Evolutionary conservation across 495 filamentous ascomycete species (phyloP), one percentile per base, ranked within the genome.

Genomic region (Penicillium flavigenum): DNA sequence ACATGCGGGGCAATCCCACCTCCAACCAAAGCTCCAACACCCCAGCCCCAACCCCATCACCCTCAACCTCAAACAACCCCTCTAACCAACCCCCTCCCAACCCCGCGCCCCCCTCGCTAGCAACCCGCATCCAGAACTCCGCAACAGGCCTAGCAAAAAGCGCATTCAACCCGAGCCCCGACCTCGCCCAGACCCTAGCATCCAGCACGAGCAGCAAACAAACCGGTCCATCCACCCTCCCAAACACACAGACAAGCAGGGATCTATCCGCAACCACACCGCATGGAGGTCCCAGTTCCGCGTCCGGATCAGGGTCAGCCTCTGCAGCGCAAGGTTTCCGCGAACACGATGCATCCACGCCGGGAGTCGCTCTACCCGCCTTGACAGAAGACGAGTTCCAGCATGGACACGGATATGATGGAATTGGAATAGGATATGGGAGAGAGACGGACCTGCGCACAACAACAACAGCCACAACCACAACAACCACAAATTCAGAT

Each of bases 61-160:
- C 47, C 19, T 17, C 46, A 43, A 26, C 51, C 43, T 47, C 59
- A 48, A 46, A 12, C 48, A n/a, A 36, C 29, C 47, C 11, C 51
- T 55, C 17, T 11, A 10, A 50, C 59, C 14, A 53, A 20, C 10
- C 59, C 51, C 31, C 50, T 38, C 34, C 34, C 4, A 17, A n/a
- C 22, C 34, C 47, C 52, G 17, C 42, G 8, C 54, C 58, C 29
- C 58, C 56, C 29, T 72, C 75, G 7, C 67, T 76, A 10, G 64
- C 71, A 58, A 48, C 46, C 50, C 71, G 74, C 48, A 68, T 79
- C 58, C 74, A 79, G 51, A 62, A 50, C 51, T 79, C 76, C 19
- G 76, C 76, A 0, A 52, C 71, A 5, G 59, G 60, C 0, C 67
- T 77, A 36, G 72, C 73, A 11, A 64, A 64, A 54, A 70, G 70